Evolutionary conservation across 2,329 filamentous ascomycete species (phyloP), one percentile per base, ranked within the genome.

Genomic region (Epichloe aotearoae): DNA sequence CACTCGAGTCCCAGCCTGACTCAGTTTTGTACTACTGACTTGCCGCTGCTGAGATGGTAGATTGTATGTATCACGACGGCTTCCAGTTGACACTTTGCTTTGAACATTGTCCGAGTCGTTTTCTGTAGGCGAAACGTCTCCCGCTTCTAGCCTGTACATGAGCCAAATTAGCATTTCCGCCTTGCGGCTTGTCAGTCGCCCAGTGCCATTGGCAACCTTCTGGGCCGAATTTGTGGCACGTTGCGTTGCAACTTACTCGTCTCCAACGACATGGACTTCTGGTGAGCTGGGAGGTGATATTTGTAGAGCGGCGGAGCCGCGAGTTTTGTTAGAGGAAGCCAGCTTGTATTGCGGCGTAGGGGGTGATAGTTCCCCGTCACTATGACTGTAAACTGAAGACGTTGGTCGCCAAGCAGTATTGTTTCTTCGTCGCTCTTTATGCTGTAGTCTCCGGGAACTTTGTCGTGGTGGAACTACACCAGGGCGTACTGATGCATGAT

Each of bases 241-340:
- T 4, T 8, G 33, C 6, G 8, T 4, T 8, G 33, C 52, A 37
- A 71, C 74, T 71, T 67, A 77, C 73, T 57, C 62, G 56, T 69
- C 52, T 49, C 59, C 62, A 37, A 61, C 57, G 47, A 64, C 62
- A 44, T 62, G 59, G 10, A 66, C 58, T 51, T 80, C 77, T 23
- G 77, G 76, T 41, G 77, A 80, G 65, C 76, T 80, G 33, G 75
- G 76, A 49, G 77, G 77, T 11, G 77, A 80, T 54, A 80, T 69
- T 50, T 62, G 61, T 54, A 63, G 53, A 72, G 78, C 43, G 70
- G 73, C 61, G 77, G 46, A 33, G 46, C 58, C 62, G 46, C 58
- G 53, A 53, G 60, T 57, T 54, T 58, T 60, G 55, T 55, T 55
- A 53, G 55, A 57, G 53, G 61, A 56, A 53, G 58, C 59, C 51